Evolutionary conservation across 2,329 filamentous ascomycete species (phyloP), one percentile per base, ranked within the genome.

Genomic region (Cadophora sp.): DNA sequence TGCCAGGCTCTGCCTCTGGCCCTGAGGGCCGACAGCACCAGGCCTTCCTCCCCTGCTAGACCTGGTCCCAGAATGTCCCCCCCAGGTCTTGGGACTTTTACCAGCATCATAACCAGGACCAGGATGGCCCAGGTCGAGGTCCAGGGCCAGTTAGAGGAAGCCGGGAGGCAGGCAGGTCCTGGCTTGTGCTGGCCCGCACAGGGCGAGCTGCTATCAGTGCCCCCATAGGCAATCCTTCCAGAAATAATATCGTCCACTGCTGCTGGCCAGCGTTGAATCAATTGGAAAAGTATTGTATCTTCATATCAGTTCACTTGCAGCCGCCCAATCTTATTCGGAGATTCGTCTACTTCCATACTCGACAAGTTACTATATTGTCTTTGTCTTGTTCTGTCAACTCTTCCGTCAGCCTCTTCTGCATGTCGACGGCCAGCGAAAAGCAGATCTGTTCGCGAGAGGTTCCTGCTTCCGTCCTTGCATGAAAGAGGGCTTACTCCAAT

Each of bases 391-490:
- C 6, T 30, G 39, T 59, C 39, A 47, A 24, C 11, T 60, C 41
- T 56, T 27, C 48, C 13, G 22, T 63, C 61, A 62, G 56, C 48
- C 27, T 65, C 62, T 50, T 53, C 59, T 65, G 59, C 62, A 65
- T 65, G 59, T 63, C 58, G 33, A 65, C 36, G 18, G n/a, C 41
- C 39, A 43, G 41, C 51, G 43, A 58, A 51, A 50, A 39, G 45
- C 51, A 65, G 45, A 30, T 60, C 41, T 50, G 30, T 64, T 66
- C 51, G 65, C 62, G 27, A 65, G 59, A 62, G 67, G 66, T 66
- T 70, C 70, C 65, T 72, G 65, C 68, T 69, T 69, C 70, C 68
- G 66, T 68, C 59, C 27, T 58, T 72, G 68, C 68, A 70, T 68
- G 65, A 68, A 36, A 47, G 53, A 47, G 45, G 59, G 60, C 69